Base-by-base conservation (phyloP, 2,329 filamentous ascomycete genomes). In the Podosphaera aphanis region DNA sequence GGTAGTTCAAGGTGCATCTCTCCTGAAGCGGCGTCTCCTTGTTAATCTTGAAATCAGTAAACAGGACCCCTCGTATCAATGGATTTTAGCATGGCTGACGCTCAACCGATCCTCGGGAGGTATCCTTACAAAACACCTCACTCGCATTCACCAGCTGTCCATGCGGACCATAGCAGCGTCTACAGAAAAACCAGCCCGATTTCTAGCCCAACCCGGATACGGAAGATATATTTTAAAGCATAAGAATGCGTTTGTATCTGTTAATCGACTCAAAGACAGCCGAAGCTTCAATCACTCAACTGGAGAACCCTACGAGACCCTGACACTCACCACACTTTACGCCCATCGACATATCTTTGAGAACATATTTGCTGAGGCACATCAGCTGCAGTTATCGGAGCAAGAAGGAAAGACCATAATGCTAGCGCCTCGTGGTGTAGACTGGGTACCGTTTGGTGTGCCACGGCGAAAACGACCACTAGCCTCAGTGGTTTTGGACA, bases 31-130 rank as follows among this genome's bases (percentile, higher is more conserved):
- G 45, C 83, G 88, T 43, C 75, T 98, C 64, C 76, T 98, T 25
- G 83, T 95, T 55, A 85, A 94, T 56, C 77, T 98, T 56, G 90
- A 98, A 63, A 93, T 98, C 62, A 88, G 83, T 61, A 82, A 84
- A 59, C 83, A 88, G 56, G 90, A 98, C 63, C 77, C 84, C 39
- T 86, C 88, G 1, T 98, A 95, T 60, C 77, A 77, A 36, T 95
- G 86, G 88, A 76, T 98, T 37, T 70, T 98, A 8, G 79, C 86
- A 52, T 98, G 90, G 86, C 81, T 98, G 60, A 86, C 85, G 5
- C 72, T 83, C 47, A 83, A 84, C 52, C 83, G 85, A 44, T 70
- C 76, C 46, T 62, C 67, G 57, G 39, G 15, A 13, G 55, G 48
- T 4, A 56, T 53, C 19, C 21, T 78, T 31, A 68, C 69, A 18